These are phyloP conservation scores for Fraxinus anomala DNA, from an alignment of 257 asterid genomes.

Conservation along the genomic window DNA sequence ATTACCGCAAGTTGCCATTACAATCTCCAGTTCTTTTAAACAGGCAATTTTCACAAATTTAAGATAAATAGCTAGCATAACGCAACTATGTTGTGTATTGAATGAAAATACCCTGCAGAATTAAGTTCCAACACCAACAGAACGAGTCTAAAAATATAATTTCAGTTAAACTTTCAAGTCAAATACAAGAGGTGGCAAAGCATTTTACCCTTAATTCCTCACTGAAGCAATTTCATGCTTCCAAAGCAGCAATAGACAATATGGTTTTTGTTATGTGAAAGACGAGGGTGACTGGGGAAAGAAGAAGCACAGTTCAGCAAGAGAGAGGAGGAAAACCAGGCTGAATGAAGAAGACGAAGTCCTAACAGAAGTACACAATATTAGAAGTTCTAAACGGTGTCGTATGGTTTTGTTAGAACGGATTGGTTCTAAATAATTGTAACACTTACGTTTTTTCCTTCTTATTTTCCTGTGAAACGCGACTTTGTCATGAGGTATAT, in stretches of 20 bases:
- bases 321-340: too few relatives aligned
- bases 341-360: too few relatives aligned
- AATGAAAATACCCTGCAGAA: neutral
- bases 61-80: neutral
- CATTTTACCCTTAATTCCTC: neutral
- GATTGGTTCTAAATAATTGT: too few relatives aligned
- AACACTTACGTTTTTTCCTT: too few relatives aligned
- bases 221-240: neutral
- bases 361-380: too few relatives aligned
- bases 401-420: too few relatives aligned
- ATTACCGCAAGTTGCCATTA: neutral
- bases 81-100: neutral
- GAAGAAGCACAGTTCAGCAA: too few relatives aligned
- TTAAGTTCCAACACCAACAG: neutral
- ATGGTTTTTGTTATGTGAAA: neutral
- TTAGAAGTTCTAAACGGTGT: too few relatives aligned
- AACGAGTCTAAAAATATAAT: neutral
- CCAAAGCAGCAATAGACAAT: neutral
- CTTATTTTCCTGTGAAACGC: too few relatives aligned
- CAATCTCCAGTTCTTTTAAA: neutral
- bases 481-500: too few relatives aligned
- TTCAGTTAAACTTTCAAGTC: too few relatives aligned
- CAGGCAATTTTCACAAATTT: neutral
- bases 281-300: too few relatives aligned
- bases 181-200: neutral